Conservation (phyloP, 352 stramenopile species). For the Globisporangium canariense region DNA sequence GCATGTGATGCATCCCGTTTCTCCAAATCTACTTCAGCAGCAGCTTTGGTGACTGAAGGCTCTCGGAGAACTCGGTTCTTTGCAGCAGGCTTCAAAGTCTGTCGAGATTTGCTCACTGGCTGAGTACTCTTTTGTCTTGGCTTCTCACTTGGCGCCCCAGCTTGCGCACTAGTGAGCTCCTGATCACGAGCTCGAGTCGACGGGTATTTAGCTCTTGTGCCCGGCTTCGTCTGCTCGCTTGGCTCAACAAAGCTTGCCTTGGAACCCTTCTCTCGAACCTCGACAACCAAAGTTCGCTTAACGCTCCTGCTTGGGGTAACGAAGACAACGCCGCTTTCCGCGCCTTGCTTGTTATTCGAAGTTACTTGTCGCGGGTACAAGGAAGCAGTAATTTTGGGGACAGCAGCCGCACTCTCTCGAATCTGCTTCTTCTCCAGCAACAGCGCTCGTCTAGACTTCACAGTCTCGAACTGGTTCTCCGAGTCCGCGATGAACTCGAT, state of each 20-base stretch:
- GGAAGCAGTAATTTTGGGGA: neutral
- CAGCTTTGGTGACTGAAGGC: neutral
- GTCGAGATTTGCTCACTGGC: neutral
- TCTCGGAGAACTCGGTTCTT: neutral
- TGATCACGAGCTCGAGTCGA: neutral
- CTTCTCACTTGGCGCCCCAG: neutral
- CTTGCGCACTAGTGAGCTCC: neutral
- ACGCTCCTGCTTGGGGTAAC: neutral
- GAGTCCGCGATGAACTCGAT: slow-evolving; percentile 14
- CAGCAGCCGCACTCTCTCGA: slow-evolving; percentile 2
- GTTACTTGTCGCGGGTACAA: slow-evolving; percentile 1
- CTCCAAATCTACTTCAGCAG: neutral
- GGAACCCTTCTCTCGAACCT: neutral
- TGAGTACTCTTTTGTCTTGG: neutral
- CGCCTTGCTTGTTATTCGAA: slow-evolving; percentile 5
- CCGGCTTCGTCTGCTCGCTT: neutral
- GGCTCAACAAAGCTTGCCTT: neutral
- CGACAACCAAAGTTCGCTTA: slow-evolving; percentile 11
- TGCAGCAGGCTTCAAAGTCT: neutral
- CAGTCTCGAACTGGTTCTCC: slow-evolving; percentile 23
- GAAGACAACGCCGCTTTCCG: slow-evolving; percentile 3
- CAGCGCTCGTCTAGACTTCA: slow-evolving; percentile 28
- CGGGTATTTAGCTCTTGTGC: neutral
- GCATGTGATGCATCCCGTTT: neutral
- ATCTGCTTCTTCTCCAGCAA: slow-evolving; percentile 23